These are phyloP conservation scores for Globisporangium echinulatum DNA, from an alignment of 352 stramenopile species.

Conservation along the genomic window DNA sequence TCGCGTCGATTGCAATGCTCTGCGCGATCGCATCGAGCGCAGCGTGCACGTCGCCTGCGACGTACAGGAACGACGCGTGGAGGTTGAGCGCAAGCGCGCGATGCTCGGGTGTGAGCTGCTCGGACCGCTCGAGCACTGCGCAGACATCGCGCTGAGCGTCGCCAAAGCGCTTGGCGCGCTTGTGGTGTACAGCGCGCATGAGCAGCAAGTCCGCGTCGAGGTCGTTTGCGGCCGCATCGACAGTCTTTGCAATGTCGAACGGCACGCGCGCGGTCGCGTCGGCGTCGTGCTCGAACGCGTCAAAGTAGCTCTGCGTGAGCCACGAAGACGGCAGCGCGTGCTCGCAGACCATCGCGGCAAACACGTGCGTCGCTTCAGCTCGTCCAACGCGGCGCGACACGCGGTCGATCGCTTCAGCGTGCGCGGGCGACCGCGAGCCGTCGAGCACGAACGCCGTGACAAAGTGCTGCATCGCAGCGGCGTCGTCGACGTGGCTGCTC, in stretches of 20 bases:
- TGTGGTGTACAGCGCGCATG: slow-evolving; percentile 59
- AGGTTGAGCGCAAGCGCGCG: slow-evolving; percentile 62
- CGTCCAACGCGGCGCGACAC: slow-evolving; percentile 60
- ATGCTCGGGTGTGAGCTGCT: slow-evolving; percentile 31
- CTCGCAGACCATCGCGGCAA: slow-evolving; percentile 59
- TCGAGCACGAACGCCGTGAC: slow-evolving; percentile 80
- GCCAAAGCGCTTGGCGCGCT: slow-evolving; percentile 49
- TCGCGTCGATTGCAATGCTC: slow-evolving; percentile 46
- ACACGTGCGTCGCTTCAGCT: slow-evolving; percentile 57
- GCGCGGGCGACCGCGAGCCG: slow-evolving; percentile 60
- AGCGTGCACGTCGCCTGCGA: slow-evolving; percentile 65
- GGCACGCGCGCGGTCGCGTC: slow-evolving; percentile 52
- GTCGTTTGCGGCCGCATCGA: slow-evolving; percentile 22
- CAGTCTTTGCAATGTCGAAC: slow-evolving; percentile 59
- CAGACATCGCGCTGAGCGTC: slow-evolving; percentile 43
- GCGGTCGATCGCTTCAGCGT: slow-evolving; percentile 68
- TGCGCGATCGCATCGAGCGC: slow-evolving; percentile 58
- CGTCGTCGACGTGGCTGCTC: slow-evolving; percentile 22
- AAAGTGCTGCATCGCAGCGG: slow-evolving; percentile 72
- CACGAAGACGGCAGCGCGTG: slow-evolving; percentile 71
- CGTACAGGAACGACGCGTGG: slow-evolving; percentile 78
- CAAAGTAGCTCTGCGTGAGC: slow-evolving; percentile 84
- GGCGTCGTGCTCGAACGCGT: slow-evolving; percentile 74
- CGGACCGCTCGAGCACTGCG: slow-evolving; percentile 21
- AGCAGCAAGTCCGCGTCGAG: slow-evolving; percentile 50